These are phyloP conservation scores for Ustilago shanxiensis DNA, from an alignment of 1,284 basidiomycete species.

Conservation along the genomic window DNA sequence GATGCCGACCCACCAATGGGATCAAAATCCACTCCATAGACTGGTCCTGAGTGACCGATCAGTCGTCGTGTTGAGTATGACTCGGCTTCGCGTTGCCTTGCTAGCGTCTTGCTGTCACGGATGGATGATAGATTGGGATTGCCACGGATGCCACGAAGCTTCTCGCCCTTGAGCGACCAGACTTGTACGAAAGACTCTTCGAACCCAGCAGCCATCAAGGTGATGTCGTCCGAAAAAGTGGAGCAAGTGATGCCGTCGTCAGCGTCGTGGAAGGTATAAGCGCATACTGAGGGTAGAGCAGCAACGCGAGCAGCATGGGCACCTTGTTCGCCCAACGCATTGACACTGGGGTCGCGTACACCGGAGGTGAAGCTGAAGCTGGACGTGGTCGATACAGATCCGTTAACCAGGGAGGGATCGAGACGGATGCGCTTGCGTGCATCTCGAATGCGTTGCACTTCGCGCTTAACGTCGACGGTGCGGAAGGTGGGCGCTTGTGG, in stretches of 20 bases:
- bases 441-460: conserved; percentile 90
- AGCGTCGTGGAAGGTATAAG: conserved; percentile 69
- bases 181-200: conserved; percentile 94
- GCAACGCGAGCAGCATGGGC: conserved; percentile 59
- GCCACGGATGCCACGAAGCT: conserved; percentile 81
- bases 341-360: conserved; percentile 54
- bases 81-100: conserved; percentile 51
- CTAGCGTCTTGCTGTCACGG: conserved; percentile 73
- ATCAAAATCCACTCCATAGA: conserved; percentile 94
- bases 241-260: conserved; percentile 78
- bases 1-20: conserved; percentile 86
- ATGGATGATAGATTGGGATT: conserved; percentile 79
- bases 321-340: conserved; percentile 56
- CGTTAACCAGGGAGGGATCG: conserved; percentile 46
- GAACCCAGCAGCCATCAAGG: conserved; percentile 95
- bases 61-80: conserved; percentile 78
- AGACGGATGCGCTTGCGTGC: conserved; percentile 72
- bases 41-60: conserved; percentile 95
- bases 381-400: conserved; percentile 10
- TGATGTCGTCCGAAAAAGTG: conserved; percentile 89
- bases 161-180: conserved; percentile 95
- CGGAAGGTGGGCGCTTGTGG: conserved; percentile 84
- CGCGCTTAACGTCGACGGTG: conserved; percentile 87
- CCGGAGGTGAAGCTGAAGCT: conserved; percentile 42
- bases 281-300: conserved; percentile 66